Conservation (phyloP, 306 rosid genomes). For the Trichosanthes cucumerina region DNA sequence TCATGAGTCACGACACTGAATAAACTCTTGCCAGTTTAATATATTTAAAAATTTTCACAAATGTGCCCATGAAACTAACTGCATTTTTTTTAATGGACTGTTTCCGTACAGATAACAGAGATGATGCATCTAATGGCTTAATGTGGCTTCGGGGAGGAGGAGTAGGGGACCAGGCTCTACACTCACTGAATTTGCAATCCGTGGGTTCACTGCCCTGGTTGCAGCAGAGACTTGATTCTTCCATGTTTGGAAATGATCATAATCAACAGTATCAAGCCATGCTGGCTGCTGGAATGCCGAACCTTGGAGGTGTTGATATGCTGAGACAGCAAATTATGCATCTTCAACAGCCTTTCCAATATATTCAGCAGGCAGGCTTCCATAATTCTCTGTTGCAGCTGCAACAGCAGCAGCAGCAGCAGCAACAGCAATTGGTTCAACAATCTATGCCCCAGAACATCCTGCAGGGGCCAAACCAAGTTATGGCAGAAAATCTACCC, state of each 20-base stretch:
- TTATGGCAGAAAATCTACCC: constrained; percentile 39
- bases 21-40: constrained; percentile 14
- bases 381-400: constrained; percentile 47
- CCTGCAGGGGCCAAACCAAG: constrained; percentile 45
- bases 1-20: neutral
- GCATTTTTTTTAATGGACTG: neutral
- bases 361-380: constrained; percentile 50
- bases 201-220: constrained; percentile 69
- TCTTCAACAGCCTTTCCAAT: constrained; percentile 66
- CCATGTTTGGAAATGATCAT: constrained; percentile 47
- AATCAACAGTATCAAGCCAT: constrained; percentile 69
- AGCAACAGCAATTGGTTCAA: constrained; percentile 27
- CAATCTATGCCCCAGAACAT: constrained; percentile 42
- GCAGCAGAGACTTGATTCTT: constrained; percentile 67
- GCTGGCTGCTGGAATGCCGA: constrained; percentile 67
- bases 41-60: neutral
- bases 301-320: constrained; percentile 51
- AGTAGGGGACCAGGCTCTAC: constrained; percentile 50
- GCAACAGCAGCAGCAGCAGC: constrained; percentile 35
- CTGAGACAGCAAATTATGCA: constrained; percentile 64
- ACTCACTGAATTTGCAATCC: constrained; percentile 57
- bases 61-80: neutral
- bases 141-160: constrained; percentile 81
- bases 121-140: constrained; percentile 54
- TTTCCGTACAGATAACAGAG: constrained; percentile 56